Conservation (phyloP, 768 basidiomycete species). For the Lyophyllum shimeji region DNA sequence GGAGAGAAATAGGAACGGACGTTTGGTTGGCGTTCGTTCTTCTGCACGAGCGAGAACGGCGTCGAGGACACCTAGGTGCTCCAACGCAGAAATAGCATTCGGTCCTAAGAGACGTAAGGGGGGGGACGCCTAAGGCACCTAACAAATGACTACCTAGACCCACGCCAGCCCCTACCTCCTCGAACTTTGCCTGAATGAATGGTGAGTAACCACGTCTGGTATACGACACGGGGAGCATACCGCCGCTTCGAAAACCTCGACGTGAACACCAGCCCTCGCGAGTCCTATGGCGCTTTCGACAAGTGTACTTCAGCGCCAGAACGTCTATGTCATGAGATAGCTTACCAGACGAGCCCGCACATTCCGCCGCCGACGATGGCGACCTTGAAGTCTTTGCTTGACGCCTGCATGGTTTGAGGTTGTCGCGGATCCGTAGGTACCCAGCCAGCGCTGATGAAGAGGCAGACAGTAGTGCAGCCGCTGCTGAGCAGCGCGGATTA, state of each 20-base stretch:
- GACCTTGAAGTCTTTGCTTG: constrained; percentile 42
- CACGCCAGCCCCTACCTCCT: constrained; percentile 57
- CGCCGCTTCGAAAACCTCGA: constrained; percentile 54
- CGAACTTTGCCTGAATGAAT: constrained; percentile 39
- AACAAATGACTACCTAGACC: constrained; percentile 39
- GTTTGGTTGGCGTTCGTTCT: constrained; percentile 27
- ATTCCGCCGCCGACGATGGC: constrained; percentile 60
- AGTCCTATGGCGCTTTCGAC: constrained; percentile 43
- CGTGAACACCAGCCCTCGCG: constrained; percentile 37
- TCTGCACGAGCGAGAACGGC: constrained; percentile 38
- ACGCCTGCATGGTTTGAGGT: constrained; percentile 1
- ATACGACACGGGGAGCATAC: constrained; percentile 25
- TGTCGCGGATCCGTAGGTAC: background rate
- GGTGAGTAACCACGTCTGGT: background rate
- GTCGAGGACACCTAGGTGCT: constrained; percentile 43
- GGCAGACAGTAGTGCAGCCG: background rate
- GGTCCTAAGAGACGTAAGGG: constrained; percentile 32
- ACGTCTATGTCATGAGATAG: background rate
- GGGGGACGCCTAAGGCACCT: background rate
- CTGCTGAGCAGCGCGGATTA: background rate
- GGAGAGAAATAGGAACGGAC: constrained; percentile 41
- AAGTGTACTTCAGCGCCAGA: background rate
- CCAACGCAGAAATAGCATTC: constrained; percentile 47
- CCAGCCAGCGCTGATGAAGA: background rate
- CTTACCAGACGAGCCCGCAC: constrained; percentile 45